Evolutionary conservation across 176 grass and related monocot species (phyloP), one percentile per base, ranked within the genome.

Genomic region (Triticum turgidum): DNA sequence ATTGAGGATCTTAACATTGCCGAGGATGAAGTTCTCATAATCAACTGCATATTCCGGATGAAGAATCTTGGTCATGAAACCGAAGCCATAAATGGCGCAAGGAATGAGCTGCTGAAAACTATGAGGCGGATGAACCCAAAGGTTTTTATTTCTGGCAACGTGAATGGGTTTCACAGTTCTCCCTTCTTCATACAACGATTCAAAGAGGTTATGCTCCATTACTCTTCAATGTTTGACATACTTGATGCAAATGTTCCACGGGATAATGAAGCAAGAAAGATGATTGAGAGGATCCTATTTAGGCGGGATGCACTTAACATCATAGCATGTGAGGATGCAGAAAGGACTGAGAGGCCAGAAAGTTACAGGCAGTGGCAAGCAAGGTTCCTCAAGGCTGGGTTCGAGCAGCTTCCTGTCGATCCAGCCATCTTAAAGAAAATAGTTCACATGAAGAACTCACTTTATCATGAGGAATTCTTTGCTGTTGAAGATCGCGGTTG

Each of bases 181-280:
- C 34, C 66, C 56, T 62, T 58, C 78, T 96, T 93, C 41, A 37
- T 87, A 7, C 62, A 85, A 42, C 72, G 89, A 32, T 96, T 96
- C 84, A 88, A 86, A 39, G 73, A 90, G 42, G 79, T 87, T 25
- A 32, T 91, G 12, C 84, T 87, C 9, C 78, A 86, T 79, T 93
- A 83, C 69, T 93, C 75, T 77, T 78, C 67, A 0, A 41, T 93
- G 52, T 96, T 91, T 73, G 91, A 96, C 73, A 93, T 93, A 81
- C 81, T 84, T 7, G 89, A 93, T 17, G 54, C 87, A 54, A 93
- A 47, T 83, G 73, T 91, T 78, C 81, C 89, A 22, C 82, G 39
- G 33, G 70, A 85, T 13, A 39, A 85, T 69, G 82, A 91, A 64
- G 66, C 9, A 45, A 91, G 89, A 61, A 61, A 81, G 22, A 30